These are phyloP conservation scores for Aspergillus niger DNA, from an alignment of 2,329 filamentous ascomycete species.

Conservation along the genomic window DNA sequence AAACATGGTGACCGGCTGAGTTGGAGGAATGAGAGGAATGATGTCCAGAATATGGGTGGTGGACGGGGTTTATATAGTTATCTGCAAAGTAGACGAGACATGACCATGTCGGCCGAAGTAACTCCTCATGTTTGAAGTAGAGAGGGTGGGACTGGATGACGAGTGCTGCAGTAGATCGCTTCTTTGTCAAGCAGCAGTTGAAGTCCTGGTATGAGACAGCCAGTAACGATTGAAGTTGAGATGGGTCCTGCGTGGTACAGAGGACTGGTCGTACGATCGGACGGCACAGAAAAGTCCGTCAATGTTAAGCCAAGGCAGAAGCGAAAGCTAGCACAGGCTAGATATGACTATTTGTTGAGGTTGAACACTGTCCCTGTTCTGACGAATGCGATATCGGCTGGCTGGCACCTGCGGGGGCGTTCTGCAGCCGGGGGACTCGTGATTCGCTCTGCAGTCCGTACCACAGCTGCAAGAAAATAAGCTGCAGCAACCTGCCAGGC, in stretches of 20 bases:
- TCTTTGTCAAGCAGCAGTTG: neutral
- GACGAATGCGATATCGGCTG: neutral
- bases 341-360: neutral
- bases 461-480: neutral
- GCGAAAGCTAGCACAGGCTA: neutral
- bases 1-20: neutral
- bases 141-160: neutral
- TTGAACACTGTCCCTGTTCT: neutral
- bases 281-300: neutral
- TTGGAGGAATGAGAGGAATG: neutral
- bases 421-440: neutral
- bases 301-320: neutral
- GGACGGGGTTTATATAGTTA: neutral
- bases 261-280: neutral
- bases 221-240: neutral
- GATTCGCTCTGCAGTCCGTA: neutral
- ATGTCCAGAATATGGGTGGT: neutral
- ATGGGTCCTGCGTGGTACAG: neutral
- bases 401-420: neutral
- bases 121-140: neutral
- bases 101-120: neutral
- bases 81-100: neutral
- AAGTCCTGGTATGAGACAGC: neutral
- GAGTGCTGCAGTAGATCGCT: neutral
- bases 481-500: neutral